Evolutionary conservation across 1,284 basidiomycete genomes (phyloP), one percentile per base, ranked within the genome.

Genomic region (Puccinia horiana): DNA sequence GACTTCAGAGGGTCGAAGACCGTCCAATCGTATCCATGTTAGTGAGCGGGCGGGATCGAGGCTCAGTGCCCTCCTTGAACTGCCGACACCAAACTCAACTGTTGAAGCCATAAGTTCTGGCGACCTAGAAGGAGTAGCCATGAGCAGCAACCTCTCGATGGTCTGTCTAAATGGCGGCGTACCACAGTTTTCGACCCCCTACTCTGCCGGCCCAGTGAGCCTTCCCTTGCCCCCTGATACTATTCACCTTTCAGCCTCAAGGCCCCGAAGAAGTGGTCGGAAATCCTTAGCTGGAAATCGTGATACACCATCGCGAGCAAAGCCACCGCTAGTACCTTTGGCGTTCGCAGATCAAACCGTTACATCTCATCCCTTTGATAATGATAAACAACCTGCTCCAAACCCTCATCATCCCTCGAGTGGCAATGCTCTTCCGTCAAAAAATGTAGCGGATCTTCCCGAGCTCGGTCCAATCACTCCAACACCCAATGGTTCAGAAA

Each of bases 141-240:
- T 80, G 29, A 2, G 18, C 44, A 80, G 77, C 52, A 69, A 80
- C 40, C 52, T 56, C 35, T 73, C 70, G 8, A 73, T 73, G 70
- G 70, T 73, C 23, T 73, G 70, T 49, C 47, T 54, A 54, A 70
- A 70, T 37, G 77, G 67, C n/a, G 75, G 56, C n/a, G 52, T 80
- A 16, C 77, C 77, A 18, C 65, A 72, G 11, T 54, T 44, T 58
- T 80, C 77, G 14, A 80, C 77, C 26, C 77, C 77, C 1, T 70
- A 80, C 56, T 70, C 65, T n/a, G 69, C 67, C 44, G 77, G 77
- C 52, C 77, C 67, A 26, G 35, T 80, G 20, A 80, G 67, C 54
- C 69, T 80, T 42, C 77, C 77, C 52, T 67, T 80, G 26, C 77
- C 77, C 37, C 77, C 77, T 56, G 77, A 80, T 58, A 80, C 77